Evolutionary conservation across 2,329 filamentous ascomycete genomes (phyloP).

Genomic region (Colletotrichum salicis): DNA sequence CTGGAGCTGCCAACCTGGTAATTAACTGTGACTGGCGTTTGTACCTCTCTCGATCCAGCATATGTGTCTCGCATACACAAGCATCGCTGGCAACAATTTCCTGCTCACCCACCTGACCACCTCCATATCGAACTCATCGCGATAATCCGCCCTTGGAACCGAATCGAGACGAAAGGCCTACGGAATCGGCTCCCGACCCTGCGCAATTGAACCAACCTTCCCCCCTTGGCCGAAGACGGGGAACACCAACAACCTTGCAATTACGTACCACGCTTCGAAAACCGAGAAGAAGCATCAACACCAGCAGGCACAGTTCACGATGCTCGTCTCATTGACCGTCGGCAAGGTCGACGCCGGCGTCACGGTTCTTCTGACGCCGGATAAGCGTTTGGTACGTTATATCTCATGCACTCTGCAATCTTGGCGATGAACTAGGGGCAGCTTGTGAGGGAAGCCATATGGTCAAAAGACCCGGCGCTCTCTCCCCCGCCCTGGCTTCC

Average conservation of each 20-base stretch:
- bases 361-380: conserved; percentile 93
- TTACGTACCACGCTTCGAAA: conserved; percentile 16
- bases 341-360: conserved; percentile 99
- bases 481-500: neutral
- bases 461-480: neutral
- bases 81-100: neutral
- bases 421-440: neutral
- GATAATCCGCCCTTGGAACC: neutral
- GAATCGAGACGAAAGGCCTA: neutral
- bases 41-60: conserved; percentile 25
- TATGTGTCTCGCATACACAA: conserved; percentile 26
- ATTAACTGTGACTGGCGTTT: conserved; percentile 24
- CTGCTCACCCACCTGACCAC: neutral
- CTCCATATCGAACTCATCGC: neutral
- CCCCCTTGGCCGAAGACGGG: neutral
- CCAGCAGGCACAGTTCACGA: conserved; percentile 53
- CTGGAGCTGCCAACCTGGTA: conserved; percentile 35
- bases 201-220: conserved; percentile 11
- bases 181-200: neutral
- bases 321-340: conserved; percentile 97
- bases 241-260: neutral
- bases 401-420: neutral
- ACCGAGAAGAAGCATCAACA: conserved; percentile 9
- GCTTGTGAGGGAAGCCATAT: neutral
- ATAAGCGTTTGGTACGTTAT: conserved; percentile 87